Conservation (phyloP, 139 green algal species). For the Choricystis sp. region DNA sequence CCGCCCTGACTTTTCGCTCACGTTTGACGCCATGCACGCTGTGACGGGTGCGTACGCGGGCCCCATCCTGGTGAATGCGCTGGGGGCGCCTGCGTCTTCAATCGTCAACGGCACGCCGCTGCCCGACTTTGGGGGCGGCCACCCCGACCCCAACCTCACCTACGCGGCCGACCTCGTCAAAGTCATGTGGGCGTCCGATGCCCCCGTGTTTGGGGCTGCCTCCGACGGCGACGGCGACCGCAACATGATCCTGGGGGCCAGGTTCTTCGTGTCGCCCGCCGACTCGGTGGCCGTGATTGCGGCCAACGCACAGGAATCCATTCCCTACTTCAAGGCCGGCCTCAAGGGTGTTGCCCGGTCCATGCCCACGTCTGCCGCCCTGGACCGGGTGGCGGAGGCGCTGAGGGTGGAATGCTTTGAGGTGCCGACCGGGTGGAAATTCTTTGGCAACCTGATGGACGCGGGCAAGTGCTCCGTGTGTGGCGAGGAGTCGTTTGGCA, state of each 20-base stretch:
- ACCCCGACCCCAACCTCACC: slow-evolving; percentile 98
- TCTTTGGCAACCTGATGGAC: slow-evolving; percentile 99
- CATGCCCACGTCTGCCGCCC: slow-evolving; percentile 91
- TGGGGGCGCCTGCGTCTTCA: slow-evolving; percentile 32
- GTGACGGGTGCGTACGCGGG: slow-evolving; percentile 91
- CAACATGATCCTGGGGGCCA: slow-evolving; percentile 97
- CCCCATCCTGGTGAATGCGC: slow-evolving; percentile 77
- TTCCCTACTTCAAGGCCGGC: slow-evolving; percentile 94
- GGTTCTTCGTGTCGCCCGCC: slow-evolving; percentile 95
- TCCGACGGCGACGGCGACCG: slow-evolving; percentile 91
- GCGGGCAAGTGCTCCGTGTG: slow-evolving; percentile 84
- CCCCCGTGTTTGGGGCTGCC: slow-evolving; percentile 68
- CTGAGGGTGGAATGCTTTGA: slow-evolving; percentile 90
- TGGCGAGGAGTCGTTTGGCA: slow-evolving; percentile 96
- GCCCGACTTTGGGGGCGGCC: slow-evolving; percentile 86
- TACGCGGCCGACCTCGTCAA: slow-evolving; percentile 94
- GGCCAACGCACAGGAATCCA: slow-evolving; percentile 80
- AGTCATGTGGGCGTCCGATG: slow-evolving; percentile 44
- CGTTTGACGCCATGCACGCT: slow-evolving; percentile 93
- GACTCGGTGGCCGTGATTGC: slow-evolving; percentile 98
- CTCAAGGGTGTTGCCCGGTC: slow-evolving; percentile 93
- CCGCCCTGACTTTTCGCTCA: slow-evolving; percentile 74
- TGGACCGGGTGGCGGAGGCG: slow-evolving; percentile 80
- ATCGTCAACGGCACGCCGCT: slow-evolving; percentile 46
- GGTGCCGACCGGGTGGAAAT: slow-evolving; percentile 97